Evolutionary conservation across 2,329 filamentous ascomycete species (phyloP), one percentile per base, ranked within the genome.

Genomic region (Colletotrichum plurivorum): DNA sequence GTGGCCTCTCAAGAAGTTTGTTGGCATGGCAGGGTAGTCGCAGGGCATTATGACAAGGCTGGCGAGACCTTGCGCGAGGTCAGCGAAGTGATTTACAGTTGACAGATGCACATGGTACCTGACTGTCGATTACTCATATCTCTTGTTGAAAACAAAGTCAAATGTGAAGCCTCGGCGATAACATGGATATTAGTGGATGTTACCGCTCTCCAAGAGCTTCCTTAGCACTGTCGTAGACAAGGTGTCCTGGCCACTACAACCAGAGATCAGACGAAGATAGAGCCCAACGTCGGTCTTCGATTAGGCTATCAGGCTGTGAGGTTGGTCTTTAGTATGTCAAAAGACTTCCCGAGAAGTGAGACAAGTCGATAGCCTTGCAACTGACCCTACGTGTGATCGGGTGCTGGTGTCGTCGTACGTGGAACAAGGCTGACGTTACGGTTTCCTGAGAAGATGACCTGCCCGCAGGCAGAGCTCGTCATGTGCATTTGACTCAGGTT

Each of bases 401-500:
- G 20, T 15, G 31, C 31, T 52, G 10, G 20, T 27, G 46, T 60
- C 51, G 46, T 43, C 18, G 45, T 48, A 49, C 56, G 45, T 18
- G 57, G 9, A 18, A 22, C 49, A 31, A 43, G 25, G 43, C 57
- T 36, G 22, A 43, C 27, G 22, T 55, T 46, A 41, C 51, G 57
- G 22, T 31, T 60, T 20, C 39, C 51, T 41, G 48, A 39, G 31
- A 55, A 22, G 49, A 48, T 8, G 53, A 45, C 22, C 43, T 48
- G 46, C 55, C 67, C 56, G 67, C 67, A 69, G 63, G 20, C 27
- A 5, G 55, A 39, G 22, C 45, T 52, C 56, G 43, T 69, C 67
- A 69, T 69, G 67, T 69, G 67, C 61, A n/a, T 36, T 43, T 22
- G 41, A 25, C 15, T 52, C 41, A 55, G 41, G 36, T 13, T 31